phyloP scores from a whole-genome alignment of 805 yeast genomes.

The Spathaspora hagerdaliae region DNA sequence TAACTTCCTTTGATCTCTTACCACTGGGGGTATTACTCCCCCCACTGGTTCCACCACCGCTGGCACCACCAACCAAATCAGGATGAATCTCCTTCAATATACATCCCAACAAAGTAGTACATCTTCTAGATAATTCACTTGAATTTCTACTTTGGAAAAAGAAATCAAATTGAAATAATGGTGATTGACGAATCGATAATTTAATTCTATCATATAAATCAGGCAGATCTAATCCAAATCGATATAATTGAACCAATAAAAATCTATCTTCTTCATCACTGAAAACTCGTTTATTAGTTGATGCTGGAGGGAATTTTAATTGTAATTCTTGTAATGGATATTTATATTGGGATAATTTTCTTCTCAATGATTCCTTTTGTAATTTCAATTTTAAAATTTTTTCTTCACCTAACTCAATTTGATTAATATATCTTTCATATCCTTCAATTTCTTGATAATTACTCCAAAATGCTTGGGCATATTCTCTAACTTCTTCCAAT shows the following conservation, averaged over 20 bases:
- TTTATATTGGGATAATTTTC: constrained; percentile 64
- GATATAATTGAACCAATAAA: constrained; percentile 71
- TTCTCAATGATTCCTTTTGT: constrained; percentile 76
- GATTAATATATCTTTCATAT: constrained; percentile 74
- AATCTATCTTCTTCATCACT: constrained; percentile 91
- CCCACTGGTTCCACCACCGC: background rate
- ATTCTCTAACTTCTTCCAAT: constrained; percentile 71
- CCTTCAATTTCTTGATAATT: constrained; percentile 80
- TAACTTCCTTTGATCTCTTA: constrained; percentile 9
- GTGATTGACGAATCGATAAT: constrained; percentile 67
- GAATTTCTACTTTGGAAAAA: constrained; percentile 78
- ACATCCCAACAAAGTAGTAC: constrained; percentile 71
- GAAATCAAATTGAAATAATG: constrained; percentile 83
- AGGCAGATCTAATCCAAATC: constrained; percentile 74
- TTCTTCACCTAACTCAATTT: constrained; percentile 88
- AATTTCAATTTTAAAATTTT: constrained; percentile 57
- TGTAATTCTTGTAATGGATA: constrained; percentile 79
- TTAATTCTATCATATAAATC: constrained; percentile 77
- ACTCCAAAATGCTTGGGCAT: constrained; percentile 79
- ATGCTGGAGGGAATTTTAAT: constrained; percentile 68
- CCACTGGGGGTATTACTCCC: background rate
- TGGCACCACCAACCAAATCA: constrained; percentile 2
- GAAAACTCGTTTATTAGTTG: constrained; percentile 59
- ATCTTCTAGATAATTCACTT: constrained; percentile 75
- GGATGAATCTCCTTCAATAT: constrained; percentile 59